Percentiles rank a stretch among this genome's conserved stretches.
phyloP scores from a whole-genome alignment of 768 basidiomycete genomes.

The Cystobasidiopsis lactophilus region DNA sequence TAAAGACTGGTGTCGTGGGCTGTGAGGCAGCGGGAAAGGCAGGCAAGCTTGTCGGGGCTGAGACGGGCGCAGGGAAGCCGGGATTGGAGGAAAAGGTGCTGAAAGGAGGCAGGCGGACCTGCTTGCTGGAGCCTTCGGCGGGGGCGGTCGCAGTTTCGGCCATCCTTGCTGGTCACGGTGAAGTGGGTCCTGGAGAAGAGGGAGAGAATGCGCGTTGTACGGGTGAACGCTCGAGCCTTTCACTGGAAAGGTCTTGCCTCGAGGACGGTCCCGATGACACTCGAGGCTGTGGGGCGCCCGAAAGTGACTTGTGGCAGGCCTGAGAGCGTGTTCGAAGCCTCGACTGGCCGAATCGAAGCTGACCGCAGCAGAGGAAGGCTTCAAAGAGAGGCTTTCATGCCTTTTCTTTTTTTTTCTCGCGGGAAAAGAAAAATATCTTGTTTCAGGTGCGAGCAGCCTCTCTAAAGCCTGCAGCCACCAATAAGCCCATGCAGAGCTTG shows the following conservation, averaged over 20 bases:
- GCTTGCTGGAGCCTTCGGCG: too few species aligned
- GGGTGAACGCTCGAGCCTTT: not conserved
- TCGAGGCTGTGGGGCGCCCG: not conserved
- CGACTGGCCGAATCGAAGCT: too few species aligned
- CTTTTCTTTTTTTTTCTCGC: not conserved
- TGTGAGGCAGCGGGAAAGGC: not conserved
- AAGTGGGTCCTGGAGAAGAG: not conserved
- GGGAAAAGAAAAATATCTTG: not conserved
- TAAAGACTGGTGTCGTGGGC: not conserved
- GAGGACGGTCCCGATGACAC: not conserved
- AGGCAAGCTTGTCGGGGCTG: not conserved
- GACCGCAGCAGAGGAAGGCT: not conserved
- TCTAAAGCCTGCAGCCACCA: too few species aligned
- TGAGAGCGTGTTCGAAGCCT: not conserved
- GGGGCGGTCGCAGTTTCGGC: not conserved
- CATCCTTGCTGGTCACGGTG: not conserved
- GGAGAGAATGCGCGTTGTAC: not conserved
- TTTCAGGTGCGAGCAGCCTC: not conserved
- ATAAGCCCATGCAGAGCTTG: too few species aligned
- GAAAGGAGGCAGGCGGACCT: not conserved
- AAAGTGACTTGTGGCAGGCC: not conserved
- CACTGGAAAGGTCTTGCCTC: not conserved
- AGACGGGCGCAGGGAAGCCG: not conserved
- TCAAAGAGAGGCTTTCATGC: not conserved
- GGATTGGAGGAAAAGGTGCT: not conserved